Base-by-base conservation (phyloP, 2,329 filamentous ascomycete genomes). In the Coleophoma crateriformis region DNA sequence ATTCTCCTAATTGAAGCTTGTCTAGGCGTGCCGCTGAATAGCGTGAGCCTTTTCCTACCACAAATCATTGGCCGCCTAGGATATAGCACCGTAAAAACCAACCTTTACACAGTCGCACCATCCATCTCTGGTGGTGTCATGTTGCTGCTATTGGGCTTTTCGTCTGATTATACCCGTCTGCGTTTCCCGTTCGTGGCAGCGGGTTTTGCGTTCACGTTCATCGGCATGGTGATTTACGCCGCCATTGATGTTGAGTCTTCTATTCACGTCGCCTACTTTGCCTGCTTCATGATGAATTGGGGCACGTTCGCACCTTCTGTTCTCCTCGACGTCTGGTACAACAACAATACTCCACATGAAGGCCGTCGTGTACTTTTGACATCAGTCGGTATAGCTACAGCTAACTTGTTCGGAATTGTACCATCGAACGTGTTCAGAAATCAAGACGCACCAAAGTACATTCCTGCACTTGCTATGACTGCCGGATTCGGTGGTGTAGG, bases 41-140 rank as follows among this genome's bases (percentile, higher is more conserved):
- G 68, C 7, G 77, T 79, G 14, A 55, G 65, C 3, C 67, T 78
- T 7, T 78, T 77, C 59, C 58, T 78, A 50, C 75, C 76, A 0
- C 74, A 78, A 57, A 79, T 79, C 55, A 70, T 77, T 20, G 61
- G 67, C 51, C 65, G 74, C 4, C 63, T 79, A 4, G 68, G 71
- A 3, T 72, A 69, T 54, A 64, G 65, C 44, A 67, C 70, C 2
- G 66, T 78, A 58, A 74, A 72, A 63, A 89, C 86, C 1, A 90
- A 91, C 58, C 73, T 90, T 1, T 89, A 87, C 67, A 90, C 87
- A 0, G 86, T 90, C 0, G 87, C 87, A 0, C 87, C 87, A 2
- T 90, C 90, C 59, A 76, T 88, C 39, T 81, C 79, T 0, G 87
- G 87, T 1, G 85, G 86, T 0, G 76, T 78, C 1, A 82, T 89